Evolutionary conservation across 2,329 filamentous ascomycete genomes (phyloP).

Genomic region (Stemphylium lycopersici): DNA sequence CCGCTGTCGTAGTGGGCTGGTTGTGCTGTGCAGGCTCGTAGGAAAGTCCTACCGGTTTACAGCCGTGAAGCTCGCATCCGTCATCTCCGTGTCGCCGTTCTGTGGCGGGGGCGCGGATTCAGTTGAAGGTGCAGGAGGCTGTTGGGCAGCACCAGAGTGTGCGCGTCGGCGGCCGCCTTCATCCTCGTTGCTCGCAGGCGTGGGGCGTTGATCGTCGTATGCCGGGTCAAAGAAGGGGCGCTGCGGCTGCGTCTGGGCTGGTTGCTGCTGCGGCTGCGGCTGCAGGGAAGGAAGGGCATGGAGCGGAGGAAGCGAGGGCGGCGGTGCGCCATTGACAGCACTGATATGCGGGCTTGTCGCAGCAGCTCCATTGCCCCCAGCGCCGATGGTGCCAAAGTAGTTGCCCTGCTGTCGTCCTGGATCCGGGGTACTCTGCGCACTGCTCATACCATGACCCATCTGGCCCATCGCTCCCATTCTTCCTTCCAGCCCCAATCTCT

Average conservation of each 20-base stretch:
- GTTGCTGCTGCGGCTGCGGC: constrained; percentile 17
- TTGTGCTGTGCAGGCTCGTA: background rate
- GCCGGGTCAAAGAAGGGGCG: constrained; percentile 42
- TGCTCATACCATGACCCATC: constrained; percentile 31
- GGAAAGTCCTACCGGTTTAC: constrained; percentile 42
- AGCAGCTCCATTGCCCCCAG: background rate
- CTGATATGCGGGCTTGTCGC: constrained; percentile 32
- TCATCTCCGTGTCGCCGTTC: constrained; percentile 52
- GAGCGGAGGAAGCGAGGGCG: constrained; percentile 29
- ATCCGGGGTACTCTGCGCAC: constrained; percentile 49
- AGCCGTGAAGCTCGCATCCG: constrained; percentile 48
- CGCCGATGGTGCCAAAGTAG: constrained; percentile 40
- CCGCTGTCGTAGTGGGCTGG: background rate
- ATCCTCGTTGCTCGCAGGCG: constrained; percentile 30
- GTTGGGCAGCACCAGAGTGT: constrained; percentile 35
- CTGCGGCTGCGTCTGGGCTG: constrained; percentile 8
- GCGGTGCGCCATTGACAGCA: constrained; percentile 37
- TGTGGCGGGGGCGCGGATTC: constrained; percentile 28
- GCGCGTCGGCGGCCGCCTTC: constrained; percentile 34
- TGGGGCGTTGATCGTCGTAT: constrained; percentile 38
- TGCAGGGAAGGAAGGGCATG: constrained; percentile 37
- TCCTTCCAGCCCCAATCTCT: constrained; percentile 1
- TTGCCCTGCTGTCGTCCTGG: constrained; percentile 36
- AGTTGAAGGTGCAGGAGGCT: constrained; percentile 19
- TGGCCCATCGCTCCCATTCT: background rate